Evolutionary conservation across 2,329 filamentous ascomycete genomes (phyloP).

Genomic region (Didymella sp.): DNA sequence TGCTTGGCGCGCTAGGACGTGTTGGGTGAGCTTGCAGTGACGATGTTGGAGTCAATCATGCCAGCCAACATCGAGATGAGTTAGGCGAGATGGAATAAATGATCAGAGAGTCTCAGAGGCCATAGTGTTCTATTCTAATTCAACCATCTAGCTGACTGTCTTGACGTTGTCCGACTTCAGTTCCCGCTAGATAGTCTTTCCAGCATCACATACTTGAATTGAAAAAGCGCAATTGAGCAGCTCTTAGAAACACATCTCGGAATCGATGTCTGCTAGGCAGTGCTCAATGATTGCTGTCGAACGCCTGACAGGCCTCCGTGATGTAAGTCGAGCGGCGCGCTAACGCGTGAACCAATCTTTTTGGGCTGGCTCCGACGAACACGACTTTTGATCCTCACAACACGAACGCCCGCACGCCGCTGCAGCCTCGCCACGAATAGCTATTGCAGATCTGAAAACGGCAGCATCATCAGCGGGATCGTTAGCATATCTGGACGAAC

Average conservation of each 20-base stretch:
- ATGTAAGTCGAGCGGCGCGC: constrained; percentile 1
- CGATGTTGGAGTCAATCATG: not conserved
- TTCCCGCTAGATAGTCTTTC: no score
- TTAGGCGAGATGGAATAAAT: no score
- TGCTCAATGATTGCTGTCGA: no score
- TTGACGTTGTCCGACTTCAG: no score
- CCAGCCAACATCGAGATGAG: no score
- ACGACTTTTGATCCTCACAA: constrained; percentile 38
- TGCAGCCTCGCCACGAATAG: constrained; percentile 31
- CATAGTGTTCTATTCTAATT: no score
- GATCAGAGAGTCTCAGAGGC: no score
- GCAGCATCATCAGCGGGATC: constrained; percentile 29
- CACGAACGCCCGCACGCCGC: constrained; percentile 25
- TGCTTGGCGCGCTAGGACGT: constrained; percentile 23
- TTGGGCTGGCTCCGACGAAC: constrained; percentile 5
- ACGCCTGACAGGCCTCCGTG: not conserved
- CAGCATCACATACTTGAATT: no score
- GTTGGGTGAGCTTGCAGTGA: not conserved
- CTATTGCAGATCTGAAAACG: constrained; percentile 42
- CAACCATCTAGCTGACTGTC: no score
- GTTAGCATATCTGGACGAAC: not conserved
- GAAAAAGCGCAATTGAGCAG: no score
- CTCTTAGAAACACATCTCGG: no score
- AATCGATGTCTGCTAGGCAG: no score
- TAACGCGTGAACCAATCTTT: constrained; percentile 15